Evolutionary conservation across 2,329 filamentous ascomycete genomes (phyloP).

Genomic region (Paracamarosporium sp.): DNA sequence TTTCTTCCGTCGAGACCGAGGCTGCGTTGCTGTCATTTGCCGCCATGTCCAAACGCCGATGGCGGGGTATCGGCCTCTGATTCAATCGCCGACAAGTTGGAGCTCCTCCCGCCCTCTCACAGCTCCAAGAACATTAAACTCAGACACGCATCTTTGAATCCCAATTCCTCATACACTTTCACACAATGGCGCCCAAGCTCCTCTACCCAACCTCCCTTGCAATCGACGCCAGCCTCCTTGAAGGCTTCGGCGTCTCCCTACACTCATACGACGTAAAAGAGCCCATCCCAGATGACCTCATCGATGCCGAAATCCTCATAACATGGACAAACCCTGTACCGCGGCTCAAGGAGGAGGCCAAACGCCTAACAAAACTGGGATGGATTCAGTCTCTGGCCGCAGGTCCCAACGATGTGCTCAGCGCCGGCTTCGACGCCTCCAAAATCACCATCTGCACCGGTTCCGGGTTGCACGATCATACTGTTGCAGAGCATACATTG

Average conservation of each 20-base stretch:
- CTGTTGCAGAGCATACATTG: constrained; percentile 70
- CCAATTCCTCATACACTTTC: not conserved
- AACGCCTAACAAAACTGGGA: constrained; percentile 62
- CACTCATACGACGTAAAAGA: constrained; percentile 66
- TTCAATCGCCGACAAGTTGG: not conserved
- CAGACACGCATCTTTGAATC: not conserved
- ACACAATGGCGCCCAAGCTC: constrained; percentile 56
- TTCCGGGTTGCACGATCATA: constrained; percentile 68
- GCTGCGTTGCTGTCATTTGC: not conserved
- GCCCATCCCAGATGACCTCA: constrained; percentile 62
- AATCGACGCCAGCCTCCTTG: constrained; percentile 61
- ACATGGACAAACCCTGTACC: constrained; percentile 67
- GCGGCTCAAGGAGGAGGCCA: constrained; percentile 66
- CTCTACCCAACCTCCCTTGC: constrained; percentile 70
- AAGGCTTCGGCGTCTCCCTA: constrained; percentile 66
- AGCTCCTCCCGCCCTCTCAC: not conserved
- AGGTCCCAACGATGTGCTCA: constrained; percentile 70
- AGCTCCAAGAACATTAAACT: not conserved
- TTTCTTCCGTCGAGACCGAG: not conserved
- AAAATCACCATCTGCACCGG: constrained; percentile 65
- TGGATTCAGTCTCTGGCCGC: constrained; percentile 74
- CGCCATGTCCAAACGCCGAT: constrained; percentile 8
- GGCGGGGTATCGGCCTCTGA: constrained; percentile 10
- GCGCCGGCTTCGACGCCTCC: constrained; percentile 64
- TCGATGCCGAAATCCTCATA: constrained; percentile 67